Conservation (phyloP, 495 filamentous ascomycete genomes). For the Aspergillus carlsbadensis region DNA sequence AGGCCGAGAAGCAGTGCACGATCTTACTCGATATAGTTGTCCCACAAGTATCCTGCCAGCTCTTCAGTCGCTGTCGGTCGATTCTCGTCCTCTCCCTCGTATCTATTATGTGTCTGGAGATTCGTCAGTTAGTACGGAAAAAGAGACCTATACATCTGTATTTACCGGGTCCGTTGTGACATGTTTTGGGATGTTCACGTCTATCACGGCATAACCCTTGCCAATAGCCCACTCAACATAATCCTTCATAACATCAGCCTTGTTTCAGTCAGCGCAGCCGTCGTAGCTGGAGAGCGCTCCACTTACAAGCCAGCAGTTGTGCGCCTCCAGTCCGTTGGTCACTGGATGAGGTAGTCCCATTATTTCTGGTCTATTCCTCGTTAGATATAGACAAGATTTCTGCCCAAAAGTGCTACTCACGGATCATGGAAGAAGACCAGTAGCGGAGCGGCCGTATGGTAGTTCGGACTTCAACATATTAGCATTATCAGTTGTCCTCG, state of each 20-base stretch:
- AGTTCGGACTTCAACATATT: constrained; percentile 47
- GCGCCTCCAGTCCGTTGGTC: constrained; percentile 69
- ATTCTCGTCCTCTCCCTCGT: constrained; percentile 43
- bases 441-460: constrained; percentile 51
- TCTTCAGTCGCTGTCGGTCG: constrained; percentile 61
- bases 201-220: constrained; percentile 76
- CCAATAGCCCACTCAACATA: constrained; percentile 81
- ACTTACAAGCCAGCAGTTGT: constrained; percentile 85
- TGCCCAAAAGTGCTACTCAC: constrained; percentile 46
- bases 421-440: constrained; percentile 81
- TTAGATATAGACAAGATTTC: constrained; percentile 11
- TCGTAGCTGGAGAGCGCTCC: constrained; percentile 6
- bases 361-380: constrained; percentile 61
- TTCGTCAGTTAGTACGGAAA: constrained; percentile 29
- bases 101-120: constrained; percentile 28
- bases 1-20: background rate
- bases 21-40: constrained; percentile 85
- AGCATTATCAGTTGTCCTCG: background rate
- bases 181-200: constrained; percentile 83
- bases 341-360: constrained; percentile 64
- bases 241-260: constrained; percentile 74
- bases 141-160: background rate
- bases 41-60: constrained; percentile 87
- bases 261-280: constrained; percentile 39
- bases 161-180: constrained; percentile 46